Evolutionary conservation across 495 filamentous ascomycete species (phyloP).

Genomic region (Aspergillus taichungensis): DNA sequence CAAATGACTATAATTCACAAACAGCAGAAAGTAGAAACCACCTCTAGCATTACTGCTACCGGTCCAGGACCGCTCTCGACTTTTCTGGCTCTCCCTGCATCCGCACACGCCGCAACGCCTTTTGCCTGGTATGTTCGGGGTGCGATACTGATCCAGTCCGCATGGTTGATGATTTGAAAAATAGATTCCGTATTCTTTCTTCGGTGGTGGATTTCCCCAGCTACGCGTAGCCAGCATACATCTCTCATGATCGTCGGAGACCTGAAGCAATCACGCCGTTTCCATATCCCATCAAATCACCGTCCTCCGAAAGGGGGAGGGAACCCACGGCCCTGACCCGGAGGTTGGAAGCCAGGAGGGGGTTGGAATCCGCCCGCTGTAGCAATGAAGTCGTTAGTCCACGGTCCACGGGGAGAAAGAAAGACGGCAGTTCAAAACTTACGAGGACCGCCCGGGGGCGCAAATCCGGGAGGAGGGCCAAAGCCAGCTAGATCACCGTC

Average conservation of each 20-base stretch:
- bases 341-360: conserved; percentile 60
- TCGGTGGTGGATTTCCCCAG: conserved; percentile 1
- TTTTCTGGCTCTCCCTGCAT: conserved; percentile 27
- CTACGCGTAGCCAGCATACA: conserved; percentile 4
- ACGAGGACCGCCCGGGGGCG: conserved; percentile 50
- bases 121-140: conserved; percentile 29
- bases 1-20: too few relatives aligned
- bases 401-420: not conserved
- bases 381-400: conserved; percentile 13
- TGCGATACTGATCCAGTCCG: conserved; percentile 15
- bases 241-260: conserved; percentile 3
- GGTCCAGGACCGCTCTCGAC: conserved; percentile 20
- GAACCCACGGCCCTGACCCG: conserved; percentile 58
- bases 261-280: conserved; percentile 11
- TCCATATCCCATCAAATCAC: conserved; percentile 34
- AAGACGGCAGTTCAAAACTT: conserved; percentile 24
- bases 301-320: conserved; percentile 66
- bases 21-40: conserved; percentile 6
- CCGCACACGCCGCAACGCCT: conserved; percentile 44
- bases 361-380: conserved; percentile 56
- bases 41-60: conserved; percentile 30
- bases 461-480: conserved; percentile 58
- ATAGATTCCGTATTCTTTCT: conserved; percentile 3
- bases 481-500: conserved; percentile 38
- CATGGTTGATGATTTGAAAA: not conserved